Evolutionary conservation across 345 rosid genomes (phyloP), one percentile per base, ranked within the genome.

Genomic region (Gossypium thurberi): DNA sequence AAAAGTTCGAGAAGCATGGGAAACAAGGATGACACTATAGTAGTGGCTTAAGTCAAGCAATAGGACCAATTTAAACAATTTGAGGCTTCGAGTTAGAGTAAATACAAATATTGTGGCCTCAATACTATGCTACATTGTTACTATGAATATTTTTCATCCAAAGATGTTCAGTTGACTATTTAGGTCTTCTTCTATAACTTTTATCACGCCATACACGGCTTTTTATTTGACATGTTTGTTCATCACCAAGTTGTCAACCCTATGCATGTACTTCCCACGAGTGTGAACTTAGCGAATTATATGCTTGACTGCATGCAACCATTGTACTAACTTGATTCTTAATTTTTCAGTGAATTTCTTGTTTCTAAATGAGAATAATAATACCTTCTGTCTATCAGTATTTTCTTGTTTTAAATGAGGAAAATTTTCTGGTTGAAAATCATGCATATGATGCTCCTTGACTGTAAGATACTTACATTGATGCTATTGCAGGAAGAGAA

Each of bases 401-500:
- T 17, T 52, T 52, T 52, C 56, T 52, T 52, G 10, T 52, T 52
- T 52, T 52, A 52, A 15, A 17, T 17, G 57, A 23, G 43, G 42
- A 69, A 51, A 50, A 3, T 47, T 50, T 13, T 68, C 12, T 44
- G 10, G 58, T 51, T 26, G 23, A 47, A 7, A 8, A 8, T 67
- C 53, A 50, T 69, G 43, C 71, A 33, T 57, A 18, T 56, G 71
- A 14, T 61, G 8, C 20, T 13, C 21, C 21, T 48, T 3, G 8
- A 23, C 8, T 0, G 11, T 46, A 43, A 42, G 46, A 44, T 21
- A 65, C n/a, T 12, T 65, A 2, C 9, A 13, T 64, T n/a, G 26
- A 44, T 65, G 69, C 10, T 65, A 68, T 53, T 50, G 73, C 83
- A 81, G 85, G 82, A 81, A 75, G 82, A 84, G 72, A 81, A 81